phyloP scores from a whole-genome alignment of 1,284 basidiomycete genomes.

The Melampsora larici-populina region DNA sequence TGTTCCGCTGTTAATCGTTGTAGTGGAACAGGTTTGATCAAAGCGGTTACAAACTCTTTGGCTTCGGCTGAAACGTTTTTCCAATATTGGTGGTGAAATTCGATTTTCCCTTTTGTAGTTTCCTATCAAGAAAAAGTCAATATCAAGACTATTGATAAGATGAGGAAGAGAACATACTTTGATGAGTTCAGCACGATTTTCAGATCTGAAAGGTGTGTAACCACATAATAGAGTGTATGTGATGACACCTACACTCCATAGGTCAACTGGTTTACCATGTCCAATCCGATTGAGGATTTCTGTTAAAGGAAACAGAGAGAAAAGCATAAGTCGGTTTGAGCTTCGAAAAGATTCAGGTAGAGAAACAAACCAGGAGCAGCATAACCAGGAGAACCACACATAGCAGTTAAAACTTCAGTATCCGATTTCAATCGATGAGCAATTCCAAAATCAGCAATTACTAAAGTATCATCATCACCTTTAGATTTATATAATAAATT shows the following conservation, averaged over 20 bases:
- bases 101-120: slow-evolving; percentile 13
- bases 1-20: slow-evolving; percentile 70
- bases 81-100: slow-evolving; percentile 37
- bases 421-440: slow-evolving; percentile 78
- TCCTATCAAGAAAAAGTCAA: neutral
- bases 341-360: neutral
- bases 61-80: slow-evolving; percentile 55
- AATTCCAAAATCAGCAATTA: slow-evolving; percentile 95
- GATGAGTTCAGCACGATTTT: slow-evolving; percentile 71
- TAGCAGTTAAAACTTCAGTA: slow-evolving; percentile 71
- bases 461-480: slow-evolving; percentile 61
- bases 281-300: slow-evolving; percentile 80
- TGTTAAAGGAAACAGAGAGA: slow-evolving; percentile 45
- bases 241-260: slow-evolving; percentile 94
- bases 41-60: slow-evolving; percentile 73
- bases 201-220: slow-evolving; percentile 86
- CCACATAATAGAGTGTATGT: slow-evolving; percentile 79
- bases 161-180: slow-evolving; percentile 64
- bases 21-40: slow-evolving; percentile 71
- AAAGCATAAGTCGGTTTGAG: no score
- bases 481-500: slow-evolving; percentile 85
- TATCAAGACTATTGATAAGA: neutral
- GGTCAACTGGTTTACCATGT: slow-evolving; percentile 85
- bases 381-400: slow-evolving; percentile 90
- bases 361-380: slow-evolving; percentile 64